Percentiles rank a stretch among this genome's conserved stretches.
These are phyloP conservation scores for Hyphopichia burtonii DNA, from an alignment of 1,139 yeast species.

Conservation along the genomic window DNA sequence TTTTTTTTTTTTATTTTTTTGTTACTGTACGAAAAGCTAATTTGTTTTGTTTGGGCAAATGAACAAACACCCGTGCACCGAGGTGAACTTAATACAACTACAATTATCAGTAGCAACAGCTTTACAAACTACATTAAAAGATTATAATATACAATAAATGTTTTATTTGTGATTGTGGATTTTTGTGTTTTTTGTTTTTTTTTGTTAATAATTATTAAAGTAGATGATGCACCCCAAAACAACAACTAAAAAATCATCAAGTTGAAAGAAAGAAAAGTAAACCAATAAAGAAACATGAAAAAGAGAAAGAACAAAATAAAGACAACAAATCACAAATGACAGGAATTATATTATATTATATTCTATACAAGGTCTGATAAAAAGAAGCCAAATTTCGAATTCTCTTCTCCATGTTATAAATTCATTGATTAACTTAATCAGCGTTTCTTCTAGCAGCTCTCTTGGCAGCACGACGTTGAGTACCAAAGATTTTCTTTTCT, in stretches of 20 bases:
- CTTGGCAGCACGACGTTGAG: slow-evolving; percentile 94
- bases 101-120: too few species aligned
- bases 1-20: too few species aligned
- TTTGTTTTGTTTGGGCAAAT: neutral
- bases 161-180: slow-evolving; percentile 9
- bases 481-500: slow-evolving; percentile 98
- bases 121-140: neutral
- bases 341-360: slow-evolving; percentile 10
- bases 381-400: neutral
- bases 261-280: slow-evolving; percentile 7
- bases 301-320: neutral
- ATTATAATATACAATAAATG: slow-evolving; percentile 13
- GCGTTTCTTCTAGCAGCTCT: slow-evolving; percentile 74
- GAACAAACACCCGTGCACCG: neutral
- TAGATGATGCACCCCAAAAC: slow-evolving; percentile 12
- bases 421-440: slow-evolving; percentile 30
- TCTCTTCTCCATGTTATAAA: slow-evolving; percentile 1
- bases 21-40: too few species aligned
- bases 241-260: slow-evolving; percentile 8
- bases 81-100: too few species aligned
- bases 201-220: slow-evolving; percentile 5
- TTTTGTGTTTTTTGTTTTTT: neutral
- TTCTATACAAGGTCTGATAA: slow-evolving; percentile 10
- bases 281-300: slow-evolving; percentile 1
- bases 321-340: neutral